Percentiles rank a stretch among this genome's conserved stretches.
Conservation (phyloP, 164 flowering plant genomes). For the Annona cherimola region DNA sequence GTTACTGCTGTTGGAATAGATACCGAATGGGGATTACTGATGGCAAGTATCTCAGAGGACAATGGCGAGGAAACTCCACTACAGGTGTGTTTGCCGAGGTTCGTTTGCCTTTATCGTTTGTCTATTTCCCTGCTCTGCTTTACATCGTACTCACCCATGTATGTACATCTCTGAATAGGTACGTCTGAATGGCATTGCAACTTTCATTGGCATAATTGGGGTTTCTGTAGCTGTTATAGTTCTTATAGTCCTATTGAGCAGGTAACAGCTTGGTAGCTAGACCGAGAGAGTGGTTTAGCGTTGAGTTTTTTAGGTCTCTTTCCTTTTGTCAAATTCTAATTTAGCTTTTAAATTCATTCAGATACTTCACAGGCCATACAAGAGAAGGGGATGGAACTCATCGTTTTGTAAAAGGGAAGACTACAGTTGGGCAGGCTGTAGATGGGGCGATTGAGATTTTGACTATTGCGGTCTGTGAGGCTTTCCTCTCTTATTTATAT, state of each 20-base stretch:
- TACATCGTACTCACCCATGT: background rate
- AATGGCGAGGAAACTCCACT: slow-evolving; percentile 97
- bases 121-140: background rate
- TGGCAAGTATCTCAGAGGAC: slow-evolving; percentile 96
- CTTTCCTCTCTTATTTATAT: background rate
- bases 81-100: slow-evolving; percentile 48
- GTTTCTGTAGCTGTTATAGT: slow-evolving; percentile 26
- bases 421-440: slow-evolving; percentile 43
- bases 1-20: slow-evolving; percentile 91
- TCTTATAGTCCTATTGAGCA: slow-evolving; percentile 20
- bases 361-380: slow-evolving; percentile 79
- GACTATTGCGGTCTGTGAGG: slow-evolving; percentile 70
- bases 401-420: slow-evolving; percentile 52
- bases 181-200: slow-evolving; percentile 80
- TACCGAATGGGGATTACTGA: slow-evolving; percentile 97
- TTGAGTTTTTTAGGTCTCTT: background rate
- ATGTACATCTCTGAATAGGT: slow-evolving; percentile 38
- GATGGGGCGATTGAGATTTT: slow-evolving; percentile 69
- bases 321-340: background rate
- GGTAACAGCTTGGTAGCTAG: slow-evolving; percentile 4
- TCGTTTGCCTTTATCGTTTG: background rate
- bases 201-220: slow-evolving; percentile 33
- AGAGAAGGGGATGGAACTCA: slow-evolving; percentile 31
- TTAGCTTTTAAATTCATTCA: slow-evolving; percentile 16
- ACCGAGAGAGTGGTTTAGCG: background rate